Base-by-base conservation (phyloP, 2,329 filamentous ascomycete genomes). In the Fusarium nisikadoi region DNA sequence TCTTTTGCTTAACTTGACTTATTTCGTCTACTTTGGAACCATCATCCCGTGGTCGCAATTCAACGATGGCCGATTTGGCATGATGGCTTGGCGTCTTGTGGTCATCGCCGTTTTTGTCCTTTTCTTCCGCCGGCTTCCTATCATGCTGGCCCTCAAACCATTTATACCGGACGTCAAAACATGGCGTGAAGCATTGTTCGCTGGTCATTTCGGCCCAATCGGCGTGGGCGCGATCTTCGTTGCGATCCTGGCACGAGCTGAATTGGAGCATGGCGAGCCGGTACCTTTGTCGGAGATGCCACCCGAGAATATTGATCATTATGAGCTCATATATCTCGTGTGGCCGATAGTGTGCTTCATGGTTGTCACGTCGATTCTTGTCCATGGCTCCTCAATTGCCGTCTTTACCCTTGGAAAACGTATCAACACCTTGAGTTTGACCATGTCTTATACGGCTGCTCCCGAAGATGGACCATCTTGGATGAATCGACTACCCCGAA, bases 331-430 rank as follows among this genome's bases (percentile, higher is more conserved):
- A 56, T 88, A 93, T 60, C 84, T 97, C 33, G 97, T 99, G 52
- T 99, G 96, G 96, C 96, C 96, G 1, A 95, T 99, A 65, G 94
- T 93, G 0, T 94, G 94, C 1, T 99, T 99, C 82, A 85, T 99
- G 77, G 95, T 99, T 68, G 93, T 99, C 58, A 88, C 93, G 7
- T 99, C 96, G 17, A 99, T 99, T 76, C 83, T 98, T 41, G 94
- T 99, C 3, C 96, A 99, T 78, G 96, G 96, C 27, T 98, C 96
- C n/a, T 98, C 96, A 0, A 93, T 99, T 75, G 96, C 96, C 9
- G 96, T 99, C 13, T 99, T 99, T 77, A 98, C 96, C 0, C 89
- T 99, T 3, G 96, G 96, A 76, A 99, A 98, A 82, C 95, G 93
- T 68, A 99, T 99, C 88, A 98, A 98, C 83, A 98, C 96, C 0